phyloP scores from a whole-genome alignment of 1,139 yeast species.

The Zygosaccharomyces pseudobailii region DNA sequence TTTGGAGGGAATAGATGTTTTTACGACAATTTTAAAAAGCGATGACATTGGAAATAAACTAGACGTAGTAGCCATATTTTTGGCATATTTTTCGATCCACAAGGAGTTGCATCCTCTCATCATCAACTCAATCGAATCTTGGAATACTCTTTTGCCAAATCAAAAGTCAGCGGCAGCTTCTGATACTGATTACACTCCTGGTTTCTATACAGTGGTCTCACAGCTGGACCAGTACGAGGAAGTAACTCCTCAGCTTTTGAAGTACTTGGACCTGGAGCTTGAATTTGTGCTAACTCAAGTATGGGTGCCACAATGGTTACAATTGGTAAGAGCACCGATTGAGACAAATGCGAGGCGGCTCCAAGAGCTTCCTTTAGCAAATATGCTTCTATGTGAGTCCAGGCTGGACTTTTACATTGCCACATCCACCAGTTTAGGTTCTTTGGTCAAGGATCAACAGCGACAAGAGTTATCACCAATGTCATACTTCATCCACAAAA shows the following conservation, averaged over 20 bases:
- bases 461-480: constrained; percentile 1
- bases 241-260: constrained; percentile 6
- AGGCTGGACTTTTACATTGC: constrained; percentile 21
- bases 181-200: constrained; percentile 10
- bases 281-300: constrained; percentile 10
- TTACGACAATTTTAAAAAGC: constrained; percentile 20
- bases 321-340: neutral
- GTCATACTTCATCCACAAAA: constrained; percentile 12
- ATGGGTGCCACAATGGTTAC: constrained; percentile 26
- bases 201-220: constrained; percentile 21
- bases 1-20: constrained; percentile 13
- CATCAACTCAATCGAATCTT: constrained; percentile 7
- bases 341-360: neutral
- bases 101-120: constrained; percentile 16
- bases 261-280: constrained; percentile 13
- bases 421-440: constrained; percentile 5
- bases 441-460: neutral
- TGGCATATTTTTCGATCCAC: constrained; percentile 24
- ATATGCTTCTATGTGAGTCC: constrained; percentile 14
- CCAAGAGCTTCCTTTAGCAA: neutral
- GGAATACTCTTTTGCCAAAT: constrained; percentile 8
- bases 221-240: constrained; percentile 11
- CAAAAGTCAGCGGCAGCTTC: neutral
- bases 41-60: constrained; percentile 3
- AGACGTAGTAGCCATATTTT: constrained; percentile 17